Evolutionary conservation across 2,329 filamentous ascomycete species (phyloP), one percentile per base, ranked within the genome.

Genomic region (Arachnomyces sp.): DNA sequence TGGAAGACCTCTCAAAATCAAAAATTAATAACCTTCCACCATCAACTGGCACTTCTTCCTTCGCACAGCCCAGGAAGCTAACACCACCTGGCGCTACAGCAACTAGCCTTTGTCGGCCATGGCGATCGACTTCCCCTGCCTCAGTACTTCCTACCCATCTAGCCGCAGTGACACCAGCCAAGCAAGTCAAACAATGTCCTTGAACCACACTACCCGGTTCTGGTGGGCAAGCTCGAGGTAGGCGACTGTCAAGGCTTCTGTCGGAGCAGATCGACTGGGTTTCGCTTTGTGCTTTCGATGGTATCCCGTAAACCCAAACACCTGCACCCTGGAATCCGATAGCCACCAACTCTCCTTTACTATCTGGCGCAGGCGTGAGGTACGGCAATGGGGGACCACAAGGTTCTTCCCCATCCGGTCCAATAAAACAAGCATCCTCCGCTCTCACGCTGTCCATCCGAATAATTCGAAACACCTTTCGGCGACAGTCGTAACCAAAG

Each of bases 241-340:
- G n/a, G n/a, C n/a, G n/a, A n/a, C n/a, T n/a, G n/a, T n/a, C n/a
- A n/a, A n/a, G 20, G 20, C 5, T 25, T 25, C 20, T 25, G 20
- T 25, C 9, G 5, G 20, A 25, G 20, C 5, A 25, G 9, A 9
- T 25, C 20, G 20, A 25, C 20, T 9, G 20, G 9, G 20, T 25
- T 25, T 25, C 20, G 20, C 9, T 9, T 25, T 25, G 20, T 9
- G 20, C 9, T 25, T 25, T 25, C 5, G 20, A 78, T 1, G 85
- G 84, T 18, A 90, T 67, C 17, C 84, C 84, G 58, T 90, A 90
- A 2, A 90, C 61, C 82, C 84, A 90, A 4, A 92, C 65, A 16
- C 85, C 78, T 41, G 75, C 79, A 11, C 76, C 78, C 43, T 82
- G 71, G 49, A 89, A 89, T 1, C 82, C 84, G 8, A 84, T 75